Conservation (phyloP, 2,329 filamentous ascomycete species). For the Penicillium aurantiogriseum region DNA sequence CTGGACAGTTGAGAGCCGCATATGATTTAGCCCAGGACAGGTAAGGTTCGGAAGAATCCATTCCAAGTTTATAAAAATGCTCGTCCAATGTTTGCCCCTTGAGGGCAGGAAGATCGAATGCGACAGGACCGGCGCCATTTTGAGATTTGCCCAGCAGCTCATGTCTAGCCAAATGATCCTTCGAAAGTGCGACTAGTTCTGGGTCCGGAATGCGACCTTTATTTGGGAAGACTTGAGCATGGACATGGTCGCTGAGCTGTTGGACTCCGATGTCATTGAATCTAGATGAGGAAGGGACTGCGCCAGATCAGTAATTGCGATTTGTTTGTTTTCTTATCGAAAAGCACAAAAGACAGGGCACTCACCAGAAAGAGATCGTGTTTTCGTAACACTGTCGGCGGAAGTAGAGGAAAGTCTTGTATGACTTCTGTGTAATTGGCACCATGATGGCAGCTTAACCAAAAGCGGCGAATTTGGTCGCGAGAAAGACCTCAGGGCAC, state of each 20-base stretch:
- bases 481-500: slow-evolving; percentile 26
- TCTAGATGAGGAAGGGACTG: slow-evolving; percentile 56
- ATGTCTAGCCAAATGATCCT: slow-evolving; percentile 79
- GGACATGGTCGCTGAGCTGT: slow-evolving; percentile 81
- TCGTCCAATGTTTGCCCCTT: slow-evolving; percentile 83
- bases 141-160: slow-evolving; percentile 88
- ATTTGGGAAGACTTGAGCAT: slow-evolving; percentile 75
- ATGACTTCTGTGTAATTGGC: slow-evolving; percentile 12
- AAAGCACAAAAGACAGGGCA: not conserved
- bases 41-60: slow-evolving; percentile 84
- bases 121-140: slow-evolving; percentile 70
- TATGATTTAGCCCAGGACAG: slow-evolving; percentile 73
- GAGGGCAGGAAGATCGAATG: slow-evolving; percentile 78
- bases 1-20: slow-evolving; percentile 58
- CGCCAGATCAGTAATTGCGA: slow-evolving; percentile 18
- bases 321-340: not conserved
- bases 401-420: slow-evolving; percentile 15
- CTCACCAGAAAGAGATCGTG: slow-evolving; percentile 32
- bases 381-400: slow-evolving; percentile 1
- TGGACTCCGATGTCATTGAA: slow-evolving; percentile 94
- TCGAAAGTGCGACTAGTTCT: slow-evolving; percentile 75
- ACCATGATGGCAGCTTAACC: slow-evolving; percentile 16
- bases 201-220: slow-evolving; percentile 55
- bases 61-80: slow-evolving; percentile 85
- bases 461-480: slow-evolving; percentile 24